Conservation (phyloP, 148 eudicot genomes). For the Rhododendron simsii region DNA sequence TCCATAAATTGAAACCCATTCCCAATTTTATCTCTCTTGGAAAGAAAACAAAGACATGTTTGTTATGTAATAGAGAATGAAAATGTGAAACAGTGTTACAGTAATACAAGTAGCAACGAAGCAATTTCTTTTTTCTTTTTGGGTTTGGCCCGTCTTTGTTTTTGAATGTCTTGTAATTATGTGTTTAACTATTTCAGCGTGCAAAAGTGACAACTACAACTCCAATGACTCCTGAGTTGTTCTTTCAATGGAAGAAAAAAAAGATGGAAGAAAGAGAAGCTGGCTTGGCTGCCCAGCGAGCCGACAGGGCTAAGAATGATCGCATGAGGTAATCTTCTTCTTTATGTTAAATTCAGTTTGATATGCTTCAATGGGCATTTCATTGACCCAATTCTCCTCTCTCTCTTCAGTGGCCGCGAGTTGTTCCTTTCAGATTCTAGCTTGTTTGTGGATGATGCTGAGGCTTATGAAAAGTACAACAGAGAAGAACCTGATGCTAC, state of each 20-base stretch:
- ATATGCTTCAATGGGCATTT: neutral
- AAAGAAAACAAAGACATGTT: neutral
- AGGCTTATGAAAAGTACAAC: conserved; percentile 61
- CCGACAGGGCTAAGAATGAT: conserved; percentile 82
- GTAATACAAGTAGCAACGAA: neutral
- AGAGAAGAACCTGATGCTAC: conserved; percentile 48
- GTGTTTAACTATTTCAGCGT: conserved; percentile 38
- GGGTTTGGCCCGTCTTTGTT: neutral
- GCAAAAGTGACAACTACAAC: conserved; percentile 53
- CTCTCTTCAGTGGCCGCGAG: conserved; percentile 66
- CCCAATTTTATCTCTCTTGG: neutral
- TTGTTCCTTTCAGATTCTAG: conserved; percentile 72
- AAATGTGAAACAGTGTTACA: neutral
- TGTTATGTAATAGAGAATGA: neutral
- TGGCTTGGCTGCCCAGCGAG: conserved; percentile 57
- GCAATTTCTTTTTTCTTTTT: neutral
- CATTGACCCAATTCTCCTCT: conserved; percentile 2
- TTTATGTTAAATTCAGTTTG: neutral
- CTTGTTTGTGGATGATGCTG: conserved; percentile 72
- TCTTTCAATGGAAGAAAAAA: conserved; percentile 61
- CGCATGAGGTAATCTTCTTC: conserved; percentile 51
- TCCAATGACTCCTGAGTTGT: conserved; percentile 62
- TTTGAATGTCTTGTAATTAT: neutral
- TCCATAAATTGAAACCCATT: neutral
- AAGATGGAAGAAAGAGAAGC: conserved; percentile 60